Evolutionary conservation across 2,329 filamentous ascomycete genomes (phyloP), one percentile per base, ranked within the genome.

Genomic region (Pseudogymnoascus sp.): DNA sequence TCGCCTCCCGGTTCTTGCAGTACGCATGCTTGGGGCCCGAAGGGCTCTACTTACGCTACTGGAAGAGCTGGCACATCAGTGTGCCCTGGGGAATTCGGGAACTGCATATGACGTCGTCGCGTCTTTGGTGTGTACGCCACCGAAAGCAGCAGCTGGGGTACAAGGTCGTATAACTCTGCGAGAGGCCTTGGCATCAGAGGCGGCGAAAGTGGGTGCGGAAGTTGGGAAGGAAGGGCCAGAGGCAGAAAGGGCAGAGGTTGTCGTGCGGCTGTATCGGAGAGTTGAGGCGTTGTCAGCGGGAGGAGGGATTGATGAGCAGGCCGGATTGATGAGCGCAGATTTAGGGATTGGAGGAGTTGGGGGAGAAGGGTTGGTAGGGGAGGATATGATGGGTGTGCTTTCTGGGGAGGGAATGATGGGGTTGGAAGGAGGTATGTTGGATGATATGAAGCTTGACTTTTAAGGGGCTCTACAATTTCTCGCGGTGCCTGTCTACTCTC

Each of bases 101-200:
- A 77, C 87, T 4, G 85, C 84, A 0, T 83, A 91, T 63, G 90
- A 93, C 68, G 80, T 92, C 8, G 88, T 84, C 2, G 84, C 83
- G 2, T 84, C 87, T 0, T 77, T 93, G 6, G 79, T 93, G 8
- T 90, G 88, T 70, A 85, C 88, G 0, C 88, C 88, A 81, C 25
- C 53, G 12, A 28, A 61, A 25, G 34, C 21, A 14, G 16, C 49
- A 70, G 68, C 66, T 64, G 66, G 31, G 14, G 61, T 68, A 11
- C 71, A 74, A 53, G 64, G 69, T n/a, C 65, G 72, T 3, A 65
- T 72, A 59, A 74, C 64, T 36, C 64, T 74, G 2, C 66, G 70
- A 9, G 72, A 73, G 53, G 71, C 68, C 0, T 62, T 74, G 25
- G 71, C 28, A 18, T 5, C 49, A 14, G 49, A 56, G 25, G 28